These are phyloP conservation scores for Sideroxylon spinosum DNA, from an alignment of 179 eudicot genomes.

Conservation along the genomic window DNA sequence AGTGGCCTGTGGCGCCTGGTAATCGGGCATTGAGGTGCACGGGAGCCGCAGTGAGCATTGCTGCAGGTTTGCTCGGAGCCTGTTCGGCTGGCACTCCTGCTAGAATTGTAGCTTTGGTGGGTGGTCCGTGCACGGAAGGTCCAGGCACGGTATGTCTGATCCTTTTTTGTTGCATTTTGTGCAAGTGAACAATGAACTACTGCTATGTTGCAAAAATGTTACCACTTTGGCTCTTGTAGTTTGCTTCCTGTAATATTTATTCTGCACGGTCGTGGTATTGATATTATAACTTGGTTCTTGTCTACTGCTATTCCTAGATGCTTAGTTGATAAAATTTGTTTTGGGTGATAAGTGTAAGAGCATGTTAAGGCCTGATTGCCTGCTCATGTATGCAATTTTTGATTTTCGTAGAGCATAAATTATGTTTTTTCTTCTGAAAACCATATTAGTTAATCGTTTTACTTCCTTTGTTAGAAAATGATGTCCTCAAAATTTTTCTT, in stretches of 20 bases:
- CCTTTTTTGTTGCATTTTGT: slow-evolving; percentile 8
- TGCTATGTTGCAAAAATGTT: neutral
- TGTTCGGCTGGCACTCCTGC: slow-evolving; percentile 83
- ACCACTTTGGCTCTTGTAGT: neutral
- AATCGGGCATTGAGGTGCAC: slow-evolving; percentile 84
- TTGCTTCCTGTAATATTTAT: neutral
- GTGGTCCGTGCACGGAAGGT: slow-evolving; percentile 99
- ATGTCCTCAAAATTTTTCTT: no score
- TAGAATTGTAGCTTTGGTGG: slow-evolving; percentile 84
- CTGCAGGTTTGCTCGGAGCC: slow-evolving; percentile 80
- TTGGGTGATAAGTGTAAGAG: no score
- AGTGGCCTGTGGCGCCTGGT: slow-evolving; percentile 88
- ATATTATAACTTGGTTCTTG: no score
- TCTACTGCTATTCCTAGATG: no score
- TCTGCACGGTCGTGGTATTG: neutral
- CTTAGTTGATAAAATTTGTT: no score
- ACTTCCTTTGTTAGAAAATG: no score
- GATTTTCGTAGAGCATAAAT: no score
- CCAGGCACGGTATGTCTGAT: slow-evolving; percentile 75
- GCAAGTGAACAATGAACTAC: neutral
- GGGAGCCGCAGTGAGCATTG: slow-evolving; percentile 88
- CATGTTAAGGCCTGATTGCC: no score
- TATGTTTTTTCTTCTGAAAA: no score
- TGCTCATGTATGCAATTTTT: no score
- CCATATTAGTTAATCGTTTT: no score